Evolutionary conservation across 169 alveolate genomes (phyloP).

Genomic region (Cryptosporidium viatorum): DNA sequence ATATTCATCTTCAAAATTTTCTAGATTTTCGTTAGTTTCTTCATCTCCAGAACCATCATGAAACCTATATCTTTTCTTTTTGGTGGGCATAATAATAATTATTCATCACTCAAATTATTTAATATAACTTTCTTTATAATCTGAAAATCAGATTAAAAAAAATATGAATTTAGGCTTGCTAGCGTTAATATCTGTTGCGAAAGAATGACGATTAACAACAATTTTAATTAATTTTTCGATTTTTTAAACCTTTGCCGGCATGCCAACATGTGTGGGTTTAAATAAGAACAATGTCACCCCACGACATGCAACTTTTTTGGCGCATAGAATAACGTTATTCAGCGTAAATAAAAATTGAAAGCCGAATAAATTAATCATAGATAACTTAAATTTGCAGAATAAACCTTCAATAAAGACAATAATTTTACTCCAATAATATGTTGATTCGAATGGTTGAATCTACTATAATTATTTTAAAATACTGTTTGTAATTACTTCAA

Average conservation of each 20-base stretch:
- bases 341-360: neutral
- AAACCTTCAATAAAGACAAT: neutral
- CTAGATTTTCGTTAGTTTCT: neutral
- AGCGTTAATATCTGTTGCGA: neutral
- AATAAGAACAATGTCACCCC: conserved; percentile 57
- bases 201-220: neutral
- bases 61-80: conserved; percentile 2
- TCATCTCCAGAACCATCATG: conserved; percentile 3
- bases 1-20: neutral
- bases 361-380: neutral
- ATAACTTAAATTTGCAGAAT: neutral
- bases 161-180: neutral
- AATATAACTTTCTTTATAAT: neutral
- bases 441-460: neutral
- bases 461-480: no score
- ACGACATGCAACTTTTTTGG: conserved; percentile 57
- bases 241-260: conserved; percentile 42
- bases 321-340: neutral
- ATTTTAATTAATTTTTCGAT: no score
- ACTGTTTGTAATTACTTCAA: no score
- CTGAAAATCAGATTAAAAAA: neutral
- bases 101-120: neutral
- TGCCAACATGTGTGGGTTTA: conserved; percentile 64
- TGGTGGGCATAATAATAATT: neutral
- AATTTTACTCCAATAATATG: neutral